Evolutionary conservation across 2,329 filamentous ascomycete species (phyloP).

Genomic region (Exophiala mesophila): DNA sequence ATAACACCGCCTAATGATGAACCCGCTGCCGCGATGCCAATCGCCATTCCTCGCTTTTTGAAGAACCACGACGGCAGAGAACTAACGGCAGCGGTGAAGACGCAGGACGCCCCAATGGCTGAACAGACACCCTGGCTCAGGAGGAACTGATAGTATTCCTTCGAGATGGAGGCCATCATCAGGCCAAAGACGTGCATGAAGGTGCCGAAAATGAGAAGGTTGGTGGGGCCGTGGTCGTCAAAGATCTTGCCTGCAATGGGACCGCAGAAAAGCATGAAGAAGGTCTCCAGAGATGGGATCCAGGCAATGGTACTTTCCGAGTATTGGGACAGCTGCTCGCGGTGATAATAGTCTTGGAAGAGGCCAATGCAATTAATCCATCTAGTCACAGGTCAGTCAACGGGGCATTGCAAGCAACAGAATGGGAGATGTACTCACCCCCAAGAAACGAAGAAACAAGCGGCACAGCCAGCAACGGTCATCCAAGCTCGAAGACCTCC

Average conservation of each 20-base stretch:
- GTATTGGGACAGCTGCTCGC: constrained; percentile 44
- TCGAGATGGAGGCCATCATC: constrained; percentile 54
- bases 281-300: constrained; percentile 52
- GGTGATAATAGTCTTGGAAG: constrained; percentile 57
- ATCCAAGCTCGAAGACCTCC: constrained; percentile 56
- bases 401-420: constrained; percentile 30
- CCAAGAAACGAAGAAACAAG: constrained; percentile 46
- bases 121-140: constrained; percentile 53
- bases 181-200: constrained; percentile 54
- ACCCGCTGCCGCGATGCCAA: constrained; percentile 52
- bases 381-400: constrained; percentile 15
- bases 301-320: constrained; percentile 56
- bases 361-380: constrained; percentile 42
- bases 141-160: constrained; percentile 54
- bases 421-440: constrained; percentile 40
- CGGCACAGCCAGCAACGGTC: constrained; percentile 48
- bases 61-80: constrained; percentile 50
- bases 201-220: constrained; percentile 47
- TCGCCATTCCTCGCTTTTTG: constrained; percentile 48
- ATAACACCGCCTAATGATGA: constrained; percentile 56
- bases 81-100: constrained; percentile 44
- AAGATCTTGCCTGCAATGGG: constrained; percentile 60
- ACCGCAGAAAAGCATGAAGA: constrained; percentile 41
- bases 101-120: constrained; percentile 45
- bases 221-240: constrained; percentile 59